phyloP scores from a whole-genome alignment of 2,329 filamentous ascomycete species.

The Corniculantispora saksenae region DNA sequence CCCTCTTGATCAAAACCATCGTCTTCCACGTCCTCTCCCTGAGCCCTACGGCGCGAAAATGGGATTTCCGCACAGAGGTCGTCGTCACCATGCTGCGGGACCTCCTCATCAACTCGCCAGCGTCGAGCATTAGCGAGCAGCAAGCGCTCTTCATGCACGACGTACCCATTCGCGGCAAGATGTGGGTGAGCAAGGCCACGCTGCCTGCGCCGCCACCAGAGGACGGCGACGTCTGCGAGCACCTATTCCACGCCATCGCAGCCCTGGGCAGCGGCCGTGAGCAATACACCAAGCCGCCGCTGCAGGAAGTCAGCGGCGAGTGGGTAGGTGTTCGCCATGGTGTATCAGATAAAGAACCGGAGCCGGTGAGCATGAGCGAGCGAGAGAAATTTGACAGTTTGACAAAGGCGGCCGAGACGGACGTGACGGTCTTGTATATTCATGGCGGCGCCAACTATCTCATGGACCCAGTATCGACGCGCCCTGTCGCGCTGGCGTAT shows the following conservation, averaged over 20 bases:
- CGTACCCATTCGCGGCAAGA: constrained; percentile 60
- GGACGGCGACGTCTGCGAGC: constrained; percentile 19
- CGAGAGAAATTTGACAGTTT: constrained; percentile 7
- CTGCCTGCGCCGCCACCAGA: constrained; percentile 55
- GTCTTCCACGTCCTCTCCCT: constrained; percentile 8
- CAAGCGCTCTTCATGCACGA: constrained; percentile 31
- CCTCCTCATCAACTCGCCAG: constrained; percentile 9
- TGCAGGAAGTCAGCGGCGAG: constrained; percentile 11
- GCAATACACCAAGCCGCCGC: neutral
- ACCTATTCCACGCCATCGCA: neutral
- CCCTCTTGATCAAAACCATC: constrained; percentile 8
- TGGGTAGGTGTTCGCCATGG: constrained; percentile 13
- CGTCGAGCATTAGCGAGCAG: constrained; percentile 15
- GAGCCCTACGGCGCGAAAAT: constrained; percentile 16
- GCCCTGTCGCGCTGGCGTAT: neutral
- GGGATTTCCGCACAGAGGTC: constrained; percentile 18
- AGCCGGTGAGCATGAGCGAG: neutral
- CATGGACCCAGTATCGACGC: constrained; percentile 14
- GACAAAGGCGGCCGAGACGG: neutral
- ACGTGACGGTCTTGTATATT: constrained; percentile 12
- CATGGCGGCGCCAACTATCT: constrained; percentile 18
- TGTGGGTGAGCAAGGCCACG: constrained; percentile 67
- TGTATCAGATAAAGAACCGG: neutral
- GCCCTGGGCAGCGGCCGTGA: neutral
- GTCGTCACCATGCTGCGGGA: constrained; percentile 16